Percentiles rank a stretch among this genome's conserved stretches.
phyloP scores from a whole-genome alignment of 2,329 filamentous ascomycete species.

The Pseudogymnoascus sp. region DNA sequence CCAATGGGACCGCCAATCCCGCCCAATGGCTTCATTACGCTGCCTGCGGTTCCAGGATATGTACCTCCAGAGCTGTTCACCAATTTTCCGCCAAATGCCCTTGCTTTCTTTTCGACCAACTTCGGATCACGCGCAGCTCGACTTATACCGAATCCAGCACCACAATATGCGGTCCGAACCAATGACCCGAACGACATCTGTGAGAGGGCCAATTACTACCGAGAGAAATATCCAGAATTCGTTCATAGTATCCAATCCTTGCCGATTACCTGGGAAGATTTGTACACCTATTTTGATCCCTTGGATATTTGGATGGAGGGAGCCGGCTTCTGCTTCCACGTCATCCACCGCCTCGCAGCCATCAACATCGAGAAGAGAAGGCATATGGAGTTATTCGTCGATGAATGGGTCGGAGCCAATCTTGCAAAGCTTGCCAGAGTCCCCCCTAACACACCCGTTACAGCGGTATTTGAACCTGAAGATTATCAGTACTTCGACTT shows the following conservation, averaged over 20 bases:
- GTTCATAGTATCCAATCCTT: conserved; percentile 10
- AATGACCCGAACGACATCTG: conserved; percentile 11
- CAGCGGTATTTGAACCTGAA: neutral
- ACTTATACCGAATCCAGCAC: conserved; percentile 2
- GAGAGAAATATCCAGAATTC: conserved; percentile 13
- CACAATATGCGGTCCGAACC: conserved; percentile 11
- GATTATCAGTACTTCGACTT: conserved; percentile 6
- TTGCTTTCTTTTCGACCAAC: conserved; percentile 19
- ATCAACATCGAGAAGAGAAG: neutral
- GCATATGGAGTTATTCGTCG: neutral
- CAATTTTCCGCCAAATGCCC: conserved; percentile 10
- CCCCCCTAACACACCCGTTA: neutral
- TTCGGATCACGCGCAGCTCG: conserved; percentile 12
- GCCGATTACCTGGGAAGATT: conserved; percentile 18
- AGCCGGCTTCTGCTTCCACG: conserved; percentile 23
- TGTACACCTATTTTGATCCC: conserved; percentile 28
- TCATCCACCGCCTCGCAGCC: conserved; percentile 20
- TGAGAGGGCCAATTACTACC: conserved; percentile 12
- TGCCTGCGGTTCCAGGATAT: neutral
- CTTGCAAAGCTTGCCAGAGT: neutral
- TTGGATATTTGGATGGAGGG: conserved; percentile 25
- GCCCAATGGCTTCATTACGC: neutral
- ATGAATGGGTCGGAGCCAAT: neutral
- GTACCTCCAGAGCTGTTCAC: conserved; percentile 11
- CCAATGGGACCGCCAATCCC: neutral